These are phyloP conservation scores for Lichina pygmaea DNA, from an alignment of 495 filamentous ascomycete genomes.

Conservation along the genomic window DNA sequence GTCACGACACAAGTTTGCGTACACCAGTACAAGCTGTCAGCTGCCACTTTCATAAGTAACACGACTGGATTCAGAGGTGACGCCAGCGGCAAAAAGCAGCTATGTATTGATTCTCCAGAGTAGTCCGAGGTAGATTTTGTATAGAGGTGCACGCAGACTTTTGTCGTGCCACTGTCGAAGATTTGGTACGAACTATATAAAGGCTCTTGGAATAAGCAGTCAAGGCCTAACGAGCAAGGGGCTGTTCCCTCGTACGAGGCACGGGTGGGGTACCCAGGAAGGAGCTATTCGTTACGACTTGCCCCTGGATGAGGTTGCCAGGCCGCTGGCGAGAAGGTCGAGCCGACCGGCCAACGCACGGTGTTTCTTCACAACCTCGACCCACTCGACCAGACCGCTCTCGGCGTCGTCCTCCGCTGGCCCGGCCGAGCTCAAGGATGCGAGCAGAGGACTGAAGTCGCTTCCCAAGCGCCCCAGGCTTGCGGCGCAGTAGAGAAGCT, in stretches of 20 bases:
- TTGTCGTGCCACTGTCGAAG: too few species aligned
- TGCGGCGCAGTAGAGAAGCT: constrained; percentile 85
- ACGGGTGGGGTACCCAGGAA: too few species aligned
- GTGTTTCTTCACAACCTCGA: constrained; percentile 75
- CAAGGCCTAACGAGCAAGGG: not conserved
- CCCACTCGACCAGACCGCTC: constrained; percentile 31
- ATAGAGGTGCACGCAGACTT: too few species aligned
- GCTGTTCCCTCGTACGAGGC: not conserved
- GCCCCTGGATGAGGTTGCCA: constrained; percentile 6
- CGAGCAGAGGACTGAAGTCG: constrained; percentile 76
- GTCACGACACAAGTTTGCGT: too few species aligned
- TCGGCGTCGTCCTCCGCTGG: constrained; percentile 21
- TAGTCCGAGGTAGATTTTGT: too few species aligned
- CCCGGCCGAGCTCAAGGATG: constrained; percentile 23
- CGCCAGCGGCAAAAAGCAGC: too few species aligned
- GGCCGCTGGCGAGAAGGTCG: constrained; percentile 44
- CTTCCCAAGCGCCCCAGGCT: constrained; percentile 78
- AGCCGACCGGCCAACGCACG: constrained; percentile 60
- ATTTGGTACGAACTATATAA: too few species aligned
- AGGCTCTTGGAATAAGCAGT: too few species aligned
- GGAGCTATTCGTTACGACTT: not conserved
- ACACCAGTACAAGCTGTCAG: too few species aligned
- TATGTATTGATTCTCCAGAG: too few species aligned
- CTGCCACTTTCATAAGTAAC: too few species aligned
- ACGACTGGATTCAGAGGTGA: too few species aligned